Evolutionary conservation across 2,329 filamentous ascomycete genomes (phyloP).

Genomic region (Leptosphaerulina australis): DNA sequence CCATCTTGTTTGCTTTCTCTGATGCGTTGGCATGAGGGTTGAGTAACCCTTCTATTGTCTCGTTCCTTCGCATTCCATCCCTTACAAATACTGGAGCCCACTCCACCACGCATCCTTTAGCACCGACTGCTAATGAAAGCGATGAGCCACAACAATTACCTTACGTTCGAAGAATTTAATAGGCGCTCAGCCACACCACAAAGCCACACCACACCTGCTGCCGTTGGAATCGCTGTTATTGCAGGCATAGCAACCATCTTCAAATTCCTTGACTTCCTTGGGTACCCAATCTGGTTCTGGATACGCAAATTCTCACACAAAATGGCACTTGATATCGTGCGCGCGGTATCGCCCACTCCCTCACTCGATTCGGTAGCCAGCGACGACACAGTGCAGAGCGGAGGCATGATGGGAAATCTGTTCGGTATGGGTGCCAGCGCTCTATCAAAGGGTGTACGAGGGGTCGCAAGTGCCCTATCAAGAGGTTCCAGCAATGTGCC

Average conservation of each 20-base stretch:
- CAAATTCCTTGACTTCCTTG: conserved; percentile 35
- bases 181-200: conserved; percentile 23
- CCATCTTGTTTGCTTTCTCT: conserved; percentile 38
- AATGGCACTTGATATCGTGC: conserved; percentile 10
- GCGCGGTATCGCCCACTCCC: conserved; percentile 17
- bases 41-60: conserved; percentile 22
- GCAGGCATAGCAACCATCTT: conserved; percentile 38
- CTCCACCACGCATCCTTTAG: conserved; percentile 11
- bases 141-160: conserved; percentile 32
- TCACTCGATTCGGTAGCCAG: conserved; percentile 24
- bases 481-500: conserved; percentile 44
- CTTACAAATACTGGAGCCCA: conserved; percentile 13
- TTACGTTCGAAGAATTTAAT: conserved; percentile 27
- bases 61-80: conserved; percentile 21
- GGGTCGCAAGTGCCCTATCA: conserved; percentile 47
- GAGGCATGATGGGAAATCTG: conserved; percentile 36
- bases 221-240: conserved; percentile 28
- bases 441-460: conserved; percentile 44
- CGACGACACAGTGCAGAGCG: conserved; percentile 30
- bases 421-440: conserved; percentile 49
- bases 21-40: conserved; percentile 45
- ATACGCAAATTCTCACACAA: conserved; percentile 57
- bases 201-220: conserved; percentile 19
- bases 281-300: conserved; percentile 52
- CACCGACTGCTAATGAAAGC: conserved; percentile 2